Evolutionary conservation across 2,329 filamentous ascomycete genomes (phyloP), one percentile per base, ranked within the genome.

Genomic region (Dothistroma pini): DNA sequence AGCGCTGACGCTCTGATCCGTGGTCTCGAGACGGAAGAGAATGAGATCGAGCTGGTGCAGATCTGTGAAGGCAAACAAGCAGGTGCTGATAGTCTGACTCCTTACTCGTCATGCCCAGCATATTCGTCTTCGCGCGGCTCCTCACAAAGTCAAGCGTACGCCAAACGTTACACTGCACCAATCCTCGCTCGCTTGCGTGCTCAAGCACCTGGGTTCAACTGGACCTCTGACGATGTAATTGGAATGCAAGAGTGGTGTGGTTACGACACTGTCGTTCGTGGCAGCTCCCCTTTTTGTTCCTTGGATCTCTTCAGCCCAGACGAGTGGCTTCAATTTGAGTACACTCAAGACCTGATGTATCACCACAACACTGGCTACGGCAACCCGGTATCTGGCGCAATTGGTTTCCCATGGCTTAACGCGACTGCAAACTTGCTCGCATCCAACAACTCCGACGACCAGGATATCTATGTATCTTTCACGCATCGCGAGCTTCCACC

Each of bases 201-300:
- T 25, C 74, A 80, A 16, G 84, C 78, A 2, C 82, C 80, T 0
- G 75, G 70, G 0, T 87, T 89, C 74, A 86, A 88, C 74, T 87
- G 89, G 74, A 87, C 84, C 0, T 73, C 79, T 22, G 77, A 80
- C 54, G 86, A 89, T 66, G 79, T 89, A 14, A 83, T 86, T 57
- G 86, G 82, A 38, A 86, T 89, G 54, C 86, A 86, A 0, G 89
- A 89, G 66, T 78, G 89, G n/a, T 90, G 87, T 66, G 87, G 86
- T 4, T 90, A 88, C 61, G 87, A 90, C 68, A 85, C 82, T 2
- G 87, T 89, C 68, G 88, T 89, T 64, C 84, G 79, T 0, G 86
- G 87, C 1, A 75, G 75, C 1, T 88, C 84, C 4, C 84, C 86
- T 0, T 89, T 84, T 77, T 89, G 87, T 70, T 79, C 83, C 57